These are phyloP conservation scores for Oxalis stricta DNA, from an alignment of 441 rosid genomes.

Conservation along the genomic window DNA sequence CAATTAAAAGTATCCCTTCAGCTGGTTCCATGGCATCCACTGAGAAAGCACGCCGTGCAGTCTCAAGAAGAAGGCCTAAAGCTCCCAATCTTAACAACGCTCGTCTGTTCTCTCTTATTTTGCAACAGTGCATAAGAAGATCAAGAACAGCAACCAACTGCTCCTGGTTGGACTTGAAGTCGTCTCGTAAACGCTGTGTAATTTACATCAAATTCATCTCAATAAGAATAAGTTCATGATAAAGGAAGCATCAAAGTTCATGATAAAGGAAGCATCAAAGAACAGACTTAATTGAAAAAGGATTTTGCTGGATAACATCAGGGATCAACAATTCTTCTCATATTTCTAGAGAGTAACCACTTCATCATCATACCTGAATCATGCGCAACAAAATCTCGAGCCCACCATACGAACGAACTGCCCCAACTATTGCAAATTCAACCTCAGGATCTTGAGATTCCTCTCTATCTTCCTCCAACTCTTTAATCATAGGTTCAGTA, in stretches of 20 bases:
- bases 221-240: background rate
- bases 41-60: conserved; percentile 94
- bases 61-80: conserved; percentile 94
- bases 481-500: conserved; percentile 99
- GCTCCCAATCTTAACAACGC: conserved; percentile 88
- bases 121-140: conserved; percentile 98
- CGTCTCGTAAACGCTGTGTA: conserved; percentile 73
- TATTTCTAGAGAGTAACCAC: background rate
- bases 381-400: conserved; percentile 84
- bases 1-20: conserved; percentile 97
- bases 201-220: conserved; percentile 10
- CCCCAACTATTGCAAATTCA: conserved; percentile 98
- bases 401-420: conserved; percentile 91
- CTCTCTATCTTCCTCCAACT: conserved; percentile 99
- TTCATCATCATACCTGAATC: conserved; percentile 64
- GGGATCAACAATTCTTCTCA: background rate
- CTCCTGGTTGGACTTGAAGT: conserved; percentile 95
- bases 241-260: background rate
- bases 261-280: no score
- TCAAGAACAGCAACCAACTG: conserved; percentile 91
- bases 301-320: background rate
- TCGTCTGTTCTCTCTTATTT: conserved; percentile 86
- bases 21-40: conserved; percentile 99
- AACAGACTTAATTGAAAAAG: background rate
- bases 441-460: conserved; percentile 99